These are phyloP conservation scores for Artomyces pyxidatus DNA, from an alignment of 768 basidiomycete species.

Conservation along the genomic window DNA sequence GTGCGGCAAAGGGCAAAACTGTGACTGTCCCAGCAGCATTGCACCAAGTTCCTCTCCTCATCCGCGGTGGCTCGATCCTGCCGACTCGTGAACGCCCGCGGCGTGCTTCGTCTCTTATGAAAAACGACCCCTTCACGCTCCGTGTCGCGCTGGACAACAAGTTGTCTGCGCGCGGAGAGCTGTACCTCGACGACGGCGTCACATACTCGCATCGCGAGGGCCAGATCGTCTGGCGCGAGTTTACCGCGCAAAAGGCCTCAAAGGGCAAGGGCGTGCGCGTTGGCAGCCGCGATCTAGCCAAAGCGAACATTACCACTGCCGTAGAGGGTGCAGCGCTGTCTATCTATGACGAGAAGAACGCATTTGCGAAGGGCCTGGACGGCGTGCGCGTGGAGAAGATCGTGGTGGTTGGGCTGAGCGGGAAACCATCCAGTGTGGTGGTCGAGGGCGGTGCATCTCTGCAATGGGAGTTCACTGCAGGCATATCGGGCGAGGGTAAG, in stretches of 20 bases:
- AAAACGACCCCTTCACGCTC: conserved; percentile 87
- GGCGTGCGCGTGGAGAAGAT: conserved; percentile 78
- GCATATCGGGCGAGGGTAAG: conserved; percentile 45
- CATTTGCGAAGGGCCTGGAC: conserved; percentile 56
- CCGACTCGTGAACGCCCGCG: conserved; percentile 83
- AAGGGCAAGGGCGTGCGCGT: conserved; percentile 38
- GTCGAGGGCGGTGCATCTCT: conserved; percentile 42
- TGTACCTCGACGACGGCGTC: conserved; percentile 94
- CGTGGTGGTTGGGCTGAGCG: conserved; percentile 63
- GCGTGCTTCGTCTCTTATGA: conserved; percentile 81
- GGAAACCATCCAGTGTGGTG: conserved; percentile 55
- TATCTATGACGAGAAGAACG: conserved; percentile 49
- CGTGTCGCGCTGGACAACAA: conserved; percentile 67
- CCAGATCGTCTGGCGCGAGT: conserved; percentile 77
- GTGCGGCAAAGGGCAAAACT: conserved; percentile 51
- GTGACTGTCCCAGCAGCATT: conserved; percentile 78
- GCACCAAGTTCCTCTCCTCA: conserved; percentile 72
- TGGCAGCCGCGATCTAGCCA: conserved; percentile 46
- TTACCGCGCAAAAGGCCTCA: conserved; percentile 46
- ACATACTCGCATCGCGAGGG: conserved; percentile 70
- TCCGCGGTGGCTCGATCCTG: conserved; percentile 88
- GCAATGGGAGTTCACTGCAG: conserved; percentile 61
- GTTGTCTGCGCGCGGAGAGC: conserved; percentile 61
- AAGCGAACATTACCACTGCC: conserved; percentile 33
- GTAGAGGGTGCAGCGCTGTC: conserved; percentile 44